A percentile compares a stretch with the other conserved stretches of the same genome.
Conservation (phyloP, 345 rosid species). For the Eucalyptus pauciflora region DNA sequence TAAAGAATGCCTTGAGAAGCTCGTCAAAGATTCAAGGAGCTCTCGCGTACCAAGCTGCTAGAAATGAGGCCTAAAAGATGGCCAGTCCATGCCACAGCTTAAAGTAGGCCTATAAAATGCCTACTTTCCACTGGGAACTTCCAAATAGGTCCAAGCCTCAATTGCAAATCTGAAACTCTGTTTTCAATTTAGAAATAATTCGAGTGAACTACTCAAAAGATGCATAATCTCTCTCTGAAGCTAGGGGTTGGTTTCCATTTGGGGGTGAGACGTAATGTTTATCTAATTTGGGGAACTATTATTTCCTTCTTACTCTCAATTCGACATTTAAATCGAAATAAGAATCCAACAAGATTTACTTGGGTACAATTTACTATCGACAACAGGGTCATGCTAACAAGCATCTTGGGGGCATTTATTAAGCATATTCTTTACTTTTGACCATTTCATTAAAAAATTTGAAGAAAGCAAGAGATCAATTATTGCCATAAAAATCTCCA, state of each 20-base stretch:
- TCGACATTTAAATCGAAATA: neutral
- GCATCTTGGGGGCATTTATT: neutral
- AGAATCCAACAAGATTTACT: neutral
- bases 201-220: neutral
- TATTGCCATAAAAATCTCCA: neutral
- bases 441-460: neutral
- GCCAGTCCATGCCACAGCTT: neutral
- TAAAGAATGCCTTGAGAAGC: neutral
- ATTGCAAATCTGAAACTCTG: neutral
- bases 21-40: neutral
- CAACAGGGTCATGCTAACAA: neutral
- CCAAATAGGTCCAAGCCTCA: neutral
- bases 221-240: neutral
- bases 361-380: neutral
- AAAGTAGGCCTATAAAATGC: neutral
- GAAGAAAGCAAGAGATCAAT: neutral
- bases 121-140: neutral
- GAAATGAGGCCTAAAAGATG: neutral
- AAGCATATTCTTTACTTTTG: neutral
- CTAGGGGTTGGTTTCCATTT: neutral
- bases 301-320: neutral
- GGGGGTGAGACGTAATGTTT: neutral
- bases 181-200: neutral
- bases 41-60: neutral
- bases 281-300: neutral